Evolutionary conservation across 2,329 filamentous ascomycete species (phyloP), one percentile per base, ranked within the genome.

Genomic region (Colletotrichum salicis): DNA sequence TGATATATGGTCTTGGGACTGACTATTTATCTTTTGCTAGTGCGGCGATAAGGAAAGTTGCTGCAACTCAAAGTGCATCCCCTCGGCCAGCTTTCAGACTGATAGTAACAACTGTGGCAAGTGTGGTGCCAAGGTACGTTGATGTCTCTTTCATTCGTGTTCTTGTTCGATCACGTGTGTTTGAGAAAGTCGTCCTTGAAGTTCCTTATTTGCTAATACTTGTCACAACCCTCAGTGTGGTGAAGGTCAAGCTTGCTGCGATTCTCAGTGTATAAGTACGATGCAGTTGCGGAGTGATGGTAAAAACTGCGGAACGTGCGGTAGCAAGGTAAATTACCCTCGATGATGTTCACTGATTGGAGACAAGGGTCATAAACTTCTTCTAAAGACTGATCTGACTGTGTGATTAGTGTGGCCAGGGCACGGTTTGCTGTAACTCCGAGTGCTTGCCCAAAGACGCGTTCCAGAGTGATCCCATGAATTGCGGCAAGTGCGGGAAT

Each of bases 81-180:
- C 51, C 22, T 12, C 13, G 11, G 27, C 22, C 22, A 54, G 11
- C 51, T 54, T 54, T 6, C 22, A 54, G 5, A 13, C 4, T 8
- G 51, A 54, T 15, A 11, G 5, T 12, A 27, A 54, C 4, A 54
- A 54, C 13, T 54, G 51, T 24, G 51, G 24, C 22, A 27, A 54
- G 13, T 54, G 51, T 2, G 51, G 51, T 10, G n/a, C 13, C 22
- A 54, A 51, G 15, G 41, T n/a, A 19, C 5, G 13, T 48, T 24
- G 6, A 45, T 52, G 10, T 0, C 0, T 12, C 27, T 5, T 4
- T 6, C 0, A 4, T 52, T 2, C 1, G 6, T 52, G 10, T 10
- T 52, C 48, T 52, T 10, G 11, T 4, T 35, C 33, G 33, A 35
- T 35, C 5, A 15, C 11, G 4, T 35, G 15, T 48, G 13, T 1